Base-by-base conservation (phyloP, 2,329 filamentous ascomycete species). In the Epichloe uncinata region DNA sequence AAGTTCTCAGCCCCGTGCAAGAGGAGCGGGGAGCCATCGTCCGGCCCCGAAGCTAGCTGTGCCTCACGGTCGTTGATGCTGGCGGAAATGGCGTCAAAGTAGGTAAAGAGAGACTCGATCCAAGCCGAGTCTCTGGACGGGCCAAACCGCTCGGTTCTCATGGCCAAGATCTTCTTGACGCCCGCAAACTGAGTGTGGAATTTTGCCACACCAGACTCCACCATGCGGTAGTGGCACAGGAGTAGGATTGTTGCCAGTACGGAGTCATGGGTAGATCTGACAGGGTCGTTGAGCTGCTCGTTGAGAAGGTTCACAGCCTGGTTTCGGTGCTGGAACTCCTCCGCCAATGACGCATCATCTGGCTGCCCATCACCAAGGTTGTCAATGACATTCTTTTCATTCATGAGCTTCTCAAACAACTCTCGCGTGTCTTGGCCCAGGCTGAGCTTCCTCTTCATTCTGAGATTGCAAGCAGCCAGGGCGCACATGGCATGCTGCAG, bases 161-260 rank as follows among this genome's bases (percentile, higher is more conserved):
- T 79, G 4, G 82, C 79, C 11, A 96, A 76, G 34, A 97, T 81
- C 71, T 94, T 94, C 68, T 89, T 90, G 38, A 96, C 89, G 0
- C 91, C 90, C 1, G 88, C 88, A 60, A 96, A 89, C 63, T 96
- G 91, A 0, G 87, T 93, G 57, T 89, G 87, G 68, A 96, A 96
- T 60, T 91, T 91, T 18, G 87, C 88, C 57, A 96, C 84, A 3
- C 91, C 91, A 1, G 87, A 93, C 66, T 96, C 90, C 54, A 88
- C 93, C 69, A 95, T 89, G 57, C 94, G 86, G 64, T 95, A 95
- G 53, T 96, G 82, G 63, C 89, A 95, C 3, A 96, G 74, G 8
- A 96, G 78, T 38, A 96, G 76, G 36, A 96, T 80, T 4, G 88
- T 95, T 3, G 88, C 90, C 33, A 96, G 73, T 4, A 93, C 86